Evolutionary conservation across 1,139 yeast species (phyloP).

Genomic region (Yamadazyma siamensis): DNA sequence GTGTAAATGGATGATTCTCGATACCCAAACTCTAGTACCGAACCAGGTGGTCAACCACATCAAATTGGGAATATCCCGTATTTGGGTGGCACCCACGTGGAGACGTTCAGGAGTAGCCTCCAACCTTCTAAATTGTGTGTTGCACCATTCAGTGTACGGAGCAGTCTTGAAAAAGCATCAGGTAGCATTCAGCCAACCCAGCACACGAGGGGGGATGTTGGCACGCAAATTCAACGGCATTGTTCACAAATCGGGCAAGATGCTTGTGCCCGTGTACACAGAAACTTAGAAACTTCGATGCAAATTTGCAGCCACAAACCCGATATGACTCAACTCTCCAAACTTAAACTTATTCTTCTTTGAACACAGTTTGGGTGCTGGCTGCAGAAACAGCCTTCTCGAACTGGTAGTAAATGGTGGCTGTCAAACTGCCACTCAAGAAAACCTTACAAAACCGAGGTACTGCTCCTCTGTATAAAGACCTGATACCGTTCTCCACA

Average conservation of each 20-base stretch:
- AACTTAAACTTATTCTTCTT: conserved; percentile 1
- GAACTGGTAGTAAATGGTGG: conserved; percentile 62
- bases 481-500: conserved; percentile 54
- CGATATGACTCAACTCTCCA: background rate
- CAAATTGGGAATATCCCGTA: conserved; percentile 58
- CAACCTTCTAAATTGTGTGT: conserved; percentile 38
- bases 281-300: too few relatives aligned
- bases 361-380: conserved; percentile 50
- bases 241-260: conserved; percentile 47
- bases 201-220: conserved; percentile 55
- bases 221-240: conserved; percentile 52
- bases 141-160: conserved; percentile 51
- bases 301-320: background rate
- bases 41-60: conserved; percentile 25
- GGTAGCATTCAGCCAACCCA: conserved; percentile 73
- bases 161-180: conserved; percentile 33
- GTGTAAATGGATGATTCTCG: conserved; percentile 48
- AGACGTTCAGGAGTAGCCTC: conserved; percentile 51
- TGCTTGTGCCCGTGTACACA: conserved; percentile 49
- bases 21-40: conserved; percentile 34
- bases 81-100: conserved; percentile 57
- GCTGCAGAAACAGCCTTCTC: conserved; percentile 50
- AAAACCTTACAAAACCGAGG: conserved; percentile 80
- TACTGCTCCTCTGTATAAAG: conserved; percentile 66
- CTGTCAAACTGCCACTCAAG: conserved; percentile 75